A percentile compares a stretch with the other conserved stretches of the same genome.
phyloP scores from a whole-genome alignment of 768 basidiomycete genomes.

The Pleurotus salmoneostramineus region DNA sequence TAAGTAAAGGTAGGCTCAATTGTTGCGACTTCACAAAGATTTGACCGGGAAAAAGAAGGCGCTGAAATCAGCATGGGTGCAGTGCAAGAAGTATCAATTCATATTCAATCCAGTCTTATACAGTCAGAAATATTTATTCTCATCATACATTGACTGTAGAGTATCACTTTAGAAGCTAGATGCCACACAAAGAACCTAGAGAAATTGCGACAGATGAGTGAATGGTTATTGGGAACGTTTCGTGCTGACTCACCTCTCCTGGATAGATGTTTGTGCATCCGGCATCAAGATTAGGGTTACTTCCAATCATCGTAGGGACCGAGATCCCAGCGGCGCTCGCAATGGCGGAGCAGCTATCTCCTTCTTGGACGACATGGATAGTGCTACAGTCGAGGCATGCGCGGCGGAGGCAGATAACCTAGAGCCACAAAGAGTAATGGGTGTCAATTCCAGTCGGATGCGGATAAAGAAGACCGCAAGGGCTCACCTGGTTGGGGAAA shows the following conservation, averaged over 20 bases:
- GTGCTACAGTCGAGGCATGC: conserved; percentile 51
- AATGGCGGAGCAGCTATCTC: conserved; percentile 51
- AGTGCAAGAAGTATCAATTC: too few species aligned
- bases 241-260: conserved; percentile 42
- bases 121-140: too few species aligned
- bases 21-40: too few species aligned
- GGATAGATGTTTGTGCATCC: conserved; percentile 53
- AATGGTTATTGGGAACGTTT: neutral
- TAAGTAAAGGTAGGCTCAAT: too few species aligned
- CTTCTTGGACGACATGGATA: conserved; percentile 40
- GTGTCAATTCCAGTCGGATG: neutral
- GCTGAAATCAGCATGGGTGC: too few species aligned
- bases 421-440: neutral
- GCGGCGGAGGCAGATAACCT: conserved; percentile 55
- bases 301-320: conserved; percentile 41
- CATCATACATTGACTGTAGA: too few species aligned
- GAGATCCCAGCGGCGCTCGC: conserved; percentile 35
- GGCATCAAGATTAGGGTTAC: conserved; percentile 62
- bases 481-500: conserved; percentile 40
- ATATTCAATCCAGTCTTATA: too few species aligned
- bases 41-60: too few species aligned
- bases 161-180: neutral
- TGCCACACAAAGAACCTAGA: neutral
- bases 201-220: neutral
- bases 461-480: neutral